A percentile compares a stretch with the other conserved stretches of the same genome.
Evolutionary conservation across 2,329 filamentous ascomycete genomes (phyloP).

Genomic region (Cordyceps farinosa): DNA sequence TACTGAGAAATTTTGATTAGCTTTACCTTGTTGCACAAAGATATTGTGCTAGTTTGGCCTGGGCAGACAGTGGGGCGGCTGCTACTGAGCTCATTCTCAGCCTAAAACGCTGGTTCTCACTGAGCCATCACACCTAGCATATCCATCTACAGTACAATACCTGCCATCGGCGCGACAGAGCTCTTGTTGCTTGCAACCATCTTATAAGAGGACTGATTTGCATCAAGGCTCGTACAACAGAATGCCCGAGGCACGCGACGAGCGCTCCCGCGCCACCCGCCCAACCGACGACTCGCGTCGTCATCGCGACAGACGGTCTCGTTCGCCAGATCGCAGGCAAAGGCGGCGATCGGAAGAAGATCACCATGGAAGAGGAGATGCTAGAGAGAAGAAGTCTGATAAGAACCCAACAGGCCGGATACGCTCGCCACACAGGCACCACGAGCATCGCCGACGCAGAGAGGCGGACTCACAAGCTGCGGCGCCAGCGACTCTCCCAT

Average conservation of each 20-base stretch:
- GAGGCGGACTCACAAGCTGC: background rate
- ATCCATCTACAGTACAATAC: background rate
- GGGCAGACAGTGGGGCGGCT: background rate
- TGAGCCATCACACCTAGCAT: background rate
- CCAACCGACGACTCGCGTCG: slow-evolving; percentile 2
- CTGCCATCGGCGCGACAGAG: background rate
- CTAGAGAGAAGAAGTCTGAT: background rate
- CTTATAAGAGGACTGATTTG: background rate
- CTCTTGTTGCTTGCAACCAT: background rate
- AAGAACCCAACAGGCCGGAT: slow-evolving; percentile 8
- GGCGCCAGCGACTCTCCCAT: slow-evolving; percentile 50
- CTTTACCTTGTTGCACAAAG: no score
- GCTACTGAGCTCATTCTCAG: background rate
- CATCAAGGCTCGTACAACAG: no score
- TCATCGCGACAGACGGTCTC: slow-evolving; percentile 16
- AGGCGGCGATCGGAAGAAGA: slow-evolving; percentile 14
- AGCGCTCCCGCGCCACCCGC: background rate
- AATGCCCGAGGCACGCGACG: background rate
- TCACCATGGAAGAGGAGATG: slow-evolving; percentile 1
- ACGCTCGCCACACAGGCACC: slow-evolving; percentile 18
- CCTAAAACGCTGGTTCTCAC: background rate
- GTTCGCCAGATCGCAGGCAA: slow-evolving; percentile 19
- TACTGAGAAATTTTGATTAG: no score
- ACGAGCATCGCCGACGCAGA: slow-evolving; percentile 18
- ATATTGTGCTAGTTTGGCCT: background rate